Conservation (phyloP, 2,329 filamentous ascomycete genomes). For the Botrytis elliptica region DNA sequence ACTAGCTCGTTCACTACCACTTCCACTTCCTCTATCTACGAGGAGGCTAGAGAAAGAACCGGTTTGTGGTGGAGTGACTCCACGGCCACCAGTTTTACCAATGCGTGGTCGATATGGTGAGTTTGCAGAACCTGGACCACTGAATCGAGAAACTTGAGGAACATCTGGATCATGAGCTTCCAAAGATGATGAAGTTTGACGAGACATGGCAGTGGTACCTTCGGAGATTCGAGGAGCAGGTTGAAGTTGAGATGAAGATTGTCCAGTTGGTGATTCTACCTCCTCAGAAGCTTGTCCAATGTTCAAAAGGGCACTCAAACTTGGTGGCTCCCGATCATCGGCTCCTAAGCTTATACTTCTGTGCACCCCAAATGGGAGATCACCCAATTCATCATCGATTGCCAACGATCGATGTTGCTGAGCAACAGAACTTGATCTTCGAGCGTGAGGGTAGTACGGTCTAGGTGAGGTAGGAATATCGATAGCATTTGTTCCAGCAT, state of each 20-base stretch:
- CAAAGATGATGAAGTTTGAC: constrained; percentile 35
- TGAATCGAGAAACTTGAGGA: constrained; percentile 32
- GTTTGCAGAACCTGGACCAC: constrained; percentile 33
- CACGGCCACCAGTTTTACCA: constrained; percentile 37
- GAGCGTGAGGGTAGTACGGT: constrained; percentile 50
- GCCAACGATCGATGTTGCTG: constrained; percentile 56
- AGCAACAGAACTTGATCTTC: constrained; percentile 68
- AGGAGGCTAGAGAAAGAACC: constrained; percentile 41
- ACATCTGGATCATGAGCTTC: constrained; percentile 33
- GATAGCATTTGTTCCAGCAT: constrained; percentile 62
- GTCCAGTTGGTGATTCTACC: constrained; percentile 37
- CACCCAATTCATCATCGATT: constrained; percentile 59
- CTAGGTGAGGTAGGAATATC: constrained; percentile 72
- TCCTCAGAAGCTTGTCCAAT: constrained; percentile 44
- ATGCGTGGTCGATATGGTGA: constrained; percentile 38
- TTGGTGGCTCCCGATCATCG: constrained; percentile 62
- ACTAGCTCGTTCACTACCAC: constrained; percentile 41
- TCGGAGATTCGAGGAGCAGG: constrained; percentile 38
- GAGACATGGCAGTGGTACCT: constrained; percentile 31
- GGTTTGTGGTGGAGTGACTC: constrained; percentile 37
- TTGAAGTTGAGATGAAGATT: constrained; percentile 38
- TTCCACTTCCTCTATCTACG: constrained; percentile 36
- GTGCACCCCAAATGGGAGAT: constrained; percentile 59
- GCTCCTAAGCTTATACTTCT: constrained; percentile 68
- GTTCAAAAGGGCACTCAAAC: constrained; percentile 61